Percentiles rank a stretch among this genome's conserved stretches.
phyloP scores from a whole-genome alignment of 768 basidiomycete species.

The Tulasnella sp. region DNA sequence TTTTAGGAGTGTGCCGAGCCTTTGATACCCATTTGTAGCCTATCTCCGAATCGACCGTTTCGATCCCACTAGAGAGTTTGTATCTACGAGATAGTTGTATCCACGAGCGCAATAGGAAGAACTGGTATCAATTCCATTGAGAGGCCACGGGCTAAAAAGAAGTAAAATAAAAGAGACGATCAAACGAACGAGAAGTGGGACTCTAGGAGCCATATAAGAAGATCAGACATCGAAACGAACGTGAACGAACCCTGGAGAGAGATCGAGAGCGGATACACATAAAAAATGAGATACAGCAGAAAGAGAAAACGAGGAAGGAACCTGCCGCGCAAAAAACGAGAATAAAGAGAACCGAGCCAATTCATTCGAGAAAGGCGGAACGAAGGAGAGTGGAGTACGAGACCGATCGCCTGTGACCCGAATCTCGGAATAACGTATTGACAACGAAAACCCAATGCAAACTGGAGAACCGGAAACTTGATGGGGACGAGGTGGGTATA shows the following conservation, averaged over 20 bases:
- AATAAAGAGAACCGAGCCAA: neutral
- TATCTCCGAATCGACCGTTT: neutral
- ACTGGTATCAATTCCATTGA: neutral
- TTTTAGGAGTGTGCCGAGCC: neutral
- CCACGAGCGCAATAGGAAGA: neutral
- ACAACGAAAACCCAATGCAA: neutral
- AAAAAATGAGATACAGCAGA: neutral
- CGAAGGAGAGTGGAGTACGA: neutral
- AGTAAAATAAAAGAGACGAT: neutral
- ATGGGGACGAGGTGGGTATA: neutral
- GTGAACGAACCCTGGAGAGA: neutral
- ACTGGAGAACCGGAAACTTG: neutral
- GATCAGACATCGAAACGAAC: neutral
- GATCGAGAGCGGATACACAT: neutral
- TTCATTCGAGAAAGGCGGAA: neutral
- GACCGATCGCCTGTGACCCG: neutral
- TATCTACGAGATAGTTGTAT: neutral
- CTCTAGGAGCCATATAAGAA: neutral
- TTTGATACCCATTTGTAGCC: neutral
- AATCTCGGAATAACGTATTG: neutral
- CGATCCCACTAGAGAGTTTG: neutral
- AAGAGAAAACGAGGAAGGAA: neutral
- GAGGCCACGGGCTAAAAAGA: neutral
- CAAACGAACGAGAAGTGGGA: neutral
- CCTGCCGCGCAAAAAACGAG: neutral